phyloP scores from a whole-genome alignment of 108 stramenopile genomes.

The Poteriospumella lacustris region DNA sequence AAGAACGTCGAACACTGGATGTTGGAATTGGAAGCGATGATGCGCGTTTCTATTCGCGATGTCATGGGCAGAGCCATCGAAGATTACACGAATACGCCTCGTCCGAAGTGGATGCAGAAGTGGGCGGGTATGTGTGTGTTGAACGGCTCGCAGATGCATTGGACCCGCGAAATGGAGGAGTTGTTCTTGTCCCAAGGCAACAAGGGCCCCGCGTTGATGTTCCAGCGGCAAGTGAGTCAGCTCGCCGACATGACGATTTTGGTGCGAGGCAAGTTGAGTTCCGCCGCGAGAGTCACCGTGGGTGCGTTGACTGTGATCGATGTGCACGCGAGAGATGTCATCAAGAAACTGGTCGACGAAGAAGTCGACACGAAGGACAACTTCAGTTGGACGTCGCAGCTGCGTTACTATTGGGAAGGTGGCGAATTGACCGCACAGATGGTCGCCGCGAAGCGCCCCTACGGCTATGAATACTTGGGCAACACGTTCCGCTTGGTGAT shows the following conservation, averaged over 20 bases:
- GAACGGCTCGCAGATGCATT: slow-evolving; percentile 63
- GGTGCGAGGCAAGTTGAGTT: slow-evolving; percentile 56
- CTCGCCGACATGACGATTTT: slow-evolving; percentile 60
- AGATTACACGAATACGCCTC: slow-evolving; percentile 45
- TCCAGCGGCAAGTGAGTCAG: slow-evolving; percentile 47
- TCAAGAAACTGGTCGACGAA: slow-evolving; percentile 48
- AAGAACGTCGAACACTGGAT: slow-evolving; percentile 65
- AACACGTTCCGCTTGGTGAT: slow-evolving; percentile 63
- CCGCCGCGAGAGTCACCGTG: slow-evolving; percentile 46
- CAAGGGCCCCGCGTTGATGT: slow-evolving; percentile 28
- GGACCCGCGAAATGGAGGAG: slow-evolving; percentile 56
- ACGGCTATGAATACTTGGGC: slow-evolving; percentile 68
- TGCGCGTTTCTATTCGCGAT: slow-evolving; percentile 50
- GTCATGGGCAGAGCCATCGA: slow-evolving; percentile 30
- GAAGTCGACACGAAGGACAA: slow-evolving; percentile 43
- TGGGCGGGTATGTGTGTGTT: slow-evolving; percentile 59
- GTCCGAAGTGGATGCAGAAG: slow-evolving; percentile 61
- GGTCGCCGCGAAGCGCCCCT: slow-evolving; percentile 53
- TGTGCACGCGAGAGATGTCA: slow-evolving; percentile 67
- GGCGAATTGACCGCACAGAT: slow-evolving; percentile 55
- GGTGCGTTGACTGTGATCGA: slow-evolving; percentile 64
- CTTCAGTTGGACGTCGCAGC: slow-evolving; percentile 50
- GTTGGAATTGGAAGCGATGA: slow-evolving; percentile 55
- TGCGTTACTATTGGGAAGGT: slow-evolving; percentile 63
- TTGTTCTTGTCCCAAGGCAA: slow-evolving; percentile 34